These are phyloP conservation scores for Yarrowia yakushimensis DNA, from an alignment of 805 yeast species.

Conservation along the genomic window DNA sequence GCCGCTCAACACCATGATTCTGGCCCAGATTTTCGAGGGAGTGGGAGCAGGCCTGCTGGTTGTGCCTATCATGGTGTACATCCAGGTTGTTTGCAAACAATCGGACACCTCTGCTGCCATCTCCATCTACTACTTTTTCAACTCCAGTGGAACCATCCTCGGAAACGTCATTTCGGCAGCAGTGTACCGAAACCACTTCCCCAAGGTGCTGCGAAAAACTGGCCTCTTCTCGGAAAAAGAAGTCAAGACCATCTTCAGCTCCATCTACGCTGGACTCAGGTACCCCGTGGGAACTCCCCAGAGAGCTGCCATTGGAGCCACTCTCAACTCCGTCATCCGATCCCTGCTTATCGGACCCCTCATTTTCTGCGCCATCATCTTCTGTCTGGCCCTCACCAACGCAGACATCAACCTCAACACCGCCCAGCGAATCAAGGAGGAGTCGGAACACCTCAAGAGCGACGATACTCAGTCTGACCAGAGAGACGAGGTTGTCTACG, in stretches of 20 bases:
- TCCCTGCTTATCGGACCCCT: slow-evolving; percentile 6
- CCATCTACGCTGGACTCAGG: neutral
- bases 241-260: neutral
- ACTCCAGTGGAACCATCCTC: slow-evolving; percentile 24
- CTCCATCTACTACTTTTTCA: slow-evolving; percentile 20
- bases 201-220: neutral
- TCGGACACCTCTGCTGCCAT: slow-evolving; percentile 24
- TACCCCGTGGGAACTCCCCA: slow-evolving; percentile 2
- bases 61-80: slow-evolving; percentile 9
- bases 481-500: neutral
- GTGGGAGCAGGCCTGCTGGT: slow-evolving; percentile 21
- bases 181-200: slow-evolving; percentile 24
- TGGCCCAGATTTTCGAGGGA: slow-evolving; percentile 17
- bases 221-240: neutral
- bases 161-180: slow-evolving; percentile 26
- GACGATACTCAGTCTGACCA: neutral
- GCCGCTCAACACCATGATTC: slow-evolving; percentile 16
- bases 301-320: slow-evolving; percentile 3
- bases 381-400: slow-evolving; percentile 1
- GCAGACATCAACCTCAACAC: slow-evolving; percentile 2
- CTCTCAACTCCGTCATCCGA: slow-evolving; percentile 17
- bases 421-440: slow-evolving; percentile 17
- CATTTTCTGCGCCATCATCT: slow-evolving; percentile 4
- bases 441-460: neutral
- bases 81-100: slow-evolving; percentile 11